phyloP scores from a whole-genome alignment of 129 eudicot genomes.

The Mikania micrantha region DNA sequence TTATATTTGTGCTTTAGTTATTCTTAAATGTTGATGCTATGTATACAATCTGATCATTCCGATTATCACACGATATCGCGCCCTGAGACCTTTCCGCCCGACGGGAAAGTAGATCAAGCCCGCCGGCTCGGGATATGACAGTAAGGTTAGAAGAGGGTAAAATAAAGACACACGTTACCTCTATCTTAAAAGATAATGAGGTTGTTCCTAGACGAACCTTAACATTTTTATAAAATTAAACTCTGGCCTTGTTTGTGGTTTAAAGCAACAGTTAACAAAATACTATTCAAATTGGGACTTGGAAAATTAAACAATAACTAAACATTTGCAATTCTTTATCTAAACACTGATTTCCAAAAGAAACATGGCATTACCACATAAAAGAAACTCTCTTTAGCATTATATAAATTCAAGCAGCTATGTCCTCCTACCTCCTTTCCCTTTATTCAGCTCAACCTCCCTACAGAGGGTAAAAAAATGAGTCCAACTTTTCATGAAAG shows the following conservation, averaged over 20 bases:
- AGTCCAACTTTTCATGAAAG: not conserved
- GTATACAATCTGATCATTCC: too few relatives aligned
- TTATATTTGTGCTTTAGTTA: too few relatives aligned
- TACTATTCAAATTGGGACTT: not conserved
- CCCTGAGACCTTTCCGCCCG: too few relatives aligned
- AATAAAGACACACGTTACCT: too few relatives aligned
- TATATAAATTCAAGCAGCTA: not conserved
- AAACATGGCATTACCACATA: not conserved
- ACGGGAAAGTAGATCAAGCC: too few relatives aligned
- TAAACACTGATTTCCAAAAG: not conserved
- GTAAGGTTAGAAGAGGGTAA: too few relatives aligned
- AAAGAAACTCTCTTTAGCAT: not conserved
- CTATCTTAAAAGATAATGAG: too few relatives aligned
- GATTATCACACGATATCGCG: too few relatives aligned
- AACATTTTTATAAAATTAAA: too few relatives aligned
- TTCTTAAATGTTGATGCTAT: too few relatives aligned
- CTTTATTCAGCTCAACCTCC: conserved; percentile 3
- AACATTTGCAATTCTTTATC: not conserved
- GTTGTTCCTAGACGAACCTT: too few relatives aligned
- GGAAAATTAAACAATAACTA: not conserved
- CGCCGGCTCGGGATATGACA: too few relatives aligned
- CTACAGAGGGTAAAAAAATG: not conserved
- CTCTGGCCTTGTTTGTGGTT: not conserved
- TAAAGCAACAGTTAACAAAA: not conserved
- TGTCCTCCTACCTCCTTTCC: conserved; percentile 9